These are phyloP conservation scores for Trichoderma atroviride DNA, from an alignment of 2,329 filamentous ascomycete genomes.

Conservation along the genomic window DNA sequence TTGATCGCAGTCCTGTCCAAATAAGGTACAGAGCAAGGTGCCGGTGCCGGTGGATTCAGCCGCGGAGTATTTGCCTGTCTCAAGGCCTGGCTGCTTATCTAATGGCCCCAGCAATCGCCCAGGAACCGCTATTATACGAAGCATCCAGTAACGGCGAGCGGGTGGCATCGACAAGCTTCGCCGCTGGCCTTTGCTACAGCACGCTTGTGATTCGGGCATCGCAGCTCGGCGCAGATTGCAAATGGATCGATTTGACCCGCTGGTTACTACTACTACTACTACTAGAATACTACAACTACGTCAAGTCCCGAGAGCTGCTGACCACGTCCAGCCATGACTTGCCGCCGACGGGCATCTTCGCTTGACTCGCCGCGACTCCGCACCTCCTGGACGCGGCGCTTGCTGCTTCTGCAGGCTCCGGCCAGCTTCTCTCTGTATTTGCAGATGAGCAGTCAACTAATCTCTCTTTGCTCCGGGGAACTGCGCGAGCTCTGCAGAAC, in stretches of 20 bases:
- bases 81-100: slow-evolving; percentile 1
- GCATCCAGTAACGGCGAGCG: neutral
- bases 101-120: neutral
- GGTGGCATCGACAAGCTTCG: neutral
- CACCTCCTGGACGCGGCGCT: neutral
- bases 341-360: neutral
- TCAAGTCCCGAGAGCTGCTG: neutral
- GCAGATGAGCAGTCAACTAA: slow-evolving; percentile 24
- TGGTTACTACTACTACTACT: too few relatives aligned
- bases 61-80: neutral
- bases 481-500: neutral
- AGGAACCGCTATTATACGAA: neutral
- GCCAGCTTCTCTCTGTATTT: slow-evolving; percentile 5
- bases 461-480: neutral
- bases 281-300: too few relatives aligned
- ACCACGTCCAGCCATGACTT: neutral
- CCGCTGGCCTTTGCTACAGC: neutral
- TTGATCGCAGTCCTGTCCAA: neutral
- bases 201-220: neutral
- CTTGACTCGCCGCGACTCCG: neutral
- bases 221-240: neutral
- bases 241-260: neutral
- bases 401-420: neutral
- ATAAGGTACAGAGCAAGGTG: neutral
- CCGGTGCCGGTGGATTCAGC: neutral